Conservation (phyloP, 768 basidiomycete genomes). For the Lanmaoa pseudosensibilis region DNA sequence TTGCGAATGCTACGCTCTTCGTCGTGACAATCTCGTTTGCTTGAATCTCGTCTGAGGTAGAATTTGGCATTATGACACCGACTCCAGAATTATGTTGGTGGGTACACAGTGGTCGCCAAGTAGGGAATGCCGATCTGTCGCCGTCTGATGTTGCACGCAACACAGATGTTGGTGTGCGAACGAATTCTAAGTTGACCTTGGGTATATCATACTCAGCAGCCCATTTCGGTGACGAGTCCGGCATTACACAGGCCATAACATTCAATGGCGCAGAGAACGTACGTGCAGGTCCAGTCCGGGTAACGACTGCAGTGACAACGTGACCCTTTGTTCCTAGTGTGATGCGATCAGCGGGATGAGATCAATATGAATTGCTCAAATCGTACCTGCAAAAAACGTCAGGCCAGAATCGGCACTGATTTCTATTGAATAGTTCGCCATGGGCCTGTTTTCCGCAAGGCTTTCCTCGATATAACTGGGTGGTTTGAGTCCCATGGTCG, state of each 20-base stretch:
- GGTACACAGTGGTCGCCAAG: no score
- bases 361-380: no score
- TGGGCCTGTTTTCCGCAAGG: neutral
- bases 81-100: no score
- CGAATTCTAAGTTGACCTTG: no score
- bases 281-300: constrained; percentile 15
- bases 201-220: neutral
- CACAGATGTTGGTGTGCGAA: neutral
- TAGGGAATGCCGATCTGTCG: neutral
- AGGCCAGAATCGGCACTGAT: neutral
- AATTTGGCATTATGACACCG: constrained; percentile 8
- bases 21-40: constrained; percentile 4
- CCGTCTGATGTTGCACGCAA: neutral
- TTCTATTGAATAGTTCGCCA: constrained; percentile 4
- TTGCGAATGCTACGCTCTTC: constrained; percentile 1
- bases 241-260: neutral
- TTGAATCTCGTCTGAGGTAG: constrained; percentile 5
- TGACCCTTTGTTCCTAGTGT: neutral
- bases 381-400: constrained; percentile 1
- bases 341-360: neutral
- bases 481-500: neutral
- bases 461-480: no score
- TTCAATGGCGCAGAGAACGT: constrained; percentile 1
- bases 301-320: neutral
- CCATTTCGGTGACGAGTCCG: constrained; percentile 4